phyloP scores from a whole-genome alignment of 2,329 filamentous ascomycete species.

The Fusarium setosum region DNA sequence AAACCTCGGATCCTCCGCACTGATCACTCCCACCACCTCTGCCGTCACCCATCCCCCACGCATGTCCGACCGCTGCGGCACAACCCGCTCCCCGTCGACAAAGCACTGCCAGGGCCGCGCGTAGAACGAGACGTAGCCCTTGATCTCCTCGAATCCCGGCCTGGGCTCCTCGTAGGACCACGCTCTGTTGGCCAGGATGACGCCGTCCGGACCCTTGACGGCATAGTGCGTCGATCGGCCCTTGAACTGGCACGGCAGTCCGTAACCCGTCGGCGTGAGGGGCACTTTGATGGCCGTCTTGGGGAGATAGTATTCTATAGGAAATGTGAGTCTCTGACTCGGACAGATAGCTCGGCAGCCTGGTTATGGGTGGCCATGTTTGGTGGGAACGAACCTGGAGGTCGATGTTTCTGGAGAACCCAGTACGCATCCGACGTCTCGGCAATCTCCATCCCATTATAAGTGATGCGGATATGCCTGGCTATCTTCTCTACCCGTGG shows the following conservation, averaged over 20 bases:
- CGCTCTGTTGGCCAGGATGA: conserved; percentile 61
- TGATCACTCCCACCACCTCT: conserved; percentile 66
- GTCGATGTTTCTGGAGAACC: conserved; percentile 72
- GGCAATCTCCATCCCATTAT: conserved; percentile 64
- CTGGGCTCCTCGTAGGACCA: conserved; percentile 71
- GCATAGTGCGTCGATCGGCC: conserved; percentile 69
- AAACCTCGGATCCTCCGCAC: conserved; percentile 53
- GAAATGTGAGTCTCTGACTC: neutral
- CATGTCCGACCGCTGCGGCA: conserved; percentile 70
- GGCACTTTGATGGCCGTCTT: conserved; percentile 59
- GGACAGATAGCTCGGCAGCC: too few species aligned
- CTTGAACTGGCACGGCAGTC: conserved; percentile 70
- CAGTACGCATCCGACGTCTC: conserved; percentile 70
- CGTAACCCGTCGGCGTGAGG: conserved; percentile 57
- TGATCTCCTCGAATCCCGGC: conserved; percentile 61
- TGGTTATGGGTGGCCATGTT: too few species aligned
- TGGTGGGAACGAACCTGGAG: conserved; percentile 61
- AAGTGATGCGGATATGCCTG: conserved; percentile 67
- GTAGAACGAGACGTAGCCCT: conserved; percentile 69
- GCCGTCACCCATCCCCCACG: conserved; percentile 74
- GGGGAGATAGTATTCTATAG: conserved; percentile 69
- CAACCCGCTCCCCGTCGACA: conserved; percentile 70
- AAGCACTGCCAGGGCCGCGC: conserved; percentile 71
- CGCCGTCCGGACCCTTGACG: conserved; percentile 53
- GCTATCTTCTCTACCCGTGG: conserved; percentile 65